A percentile compares a stretch with the other conserved stretches of the same genome.
phyloP scores from a whole-genome alignment of 139 green algal species.

The Volvox africanus region DNA sequence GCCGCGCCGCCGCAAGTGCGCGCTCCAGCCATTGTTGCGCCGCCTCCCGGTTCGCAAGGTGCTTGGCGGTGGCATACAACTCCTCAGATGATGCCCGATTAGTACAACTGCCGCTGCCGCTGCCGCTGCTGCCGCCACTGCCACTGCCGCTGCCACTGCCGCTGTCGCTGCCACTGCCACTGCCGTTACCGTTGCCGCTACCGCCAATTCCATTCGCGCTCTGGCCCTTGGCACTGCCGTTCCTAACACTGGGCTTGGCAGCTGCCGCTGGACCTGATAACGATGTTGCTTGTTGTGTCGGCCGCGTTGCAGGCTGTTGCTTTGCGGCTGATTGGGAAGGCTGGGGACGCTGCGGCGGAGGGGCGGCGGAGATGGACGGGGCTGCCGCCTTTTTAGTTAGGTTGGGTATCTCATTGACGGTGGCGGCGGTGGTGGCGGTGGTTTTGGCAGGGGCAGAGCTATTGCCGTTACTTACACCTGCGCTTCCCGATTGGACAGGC shows the following conservation, averaged over 20 bases:
- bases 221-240: neutral
- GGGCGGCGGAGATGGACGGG: neutral
- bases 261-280: neutral
- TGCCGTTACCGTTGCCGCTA: neutral
- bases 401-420: neutral
- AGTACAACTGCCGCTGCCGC: no score
- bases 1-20: constrained; percentile 3
- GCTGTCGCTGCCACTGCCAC: neutral
- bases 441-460: neutral
- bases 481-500: neutral
- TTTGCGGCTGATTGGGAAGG: neutral
- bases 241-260: neutral
- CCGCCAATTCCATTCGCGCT: neutral
- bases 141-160: neutral
- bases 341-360: neutral
- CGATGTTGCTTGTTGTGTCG: neutral
- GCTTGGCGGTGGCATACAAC: constrained; percentile 18
- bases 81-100: neutral
- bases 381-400: neutral
- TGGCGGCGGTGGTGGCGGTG: neutral
- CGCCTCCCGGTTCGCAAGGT: constrained; percentile 31
- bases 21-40: constrained; percentile 37
- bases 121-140: neutral
- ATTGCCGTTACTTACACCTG: neutral
- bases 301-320: neutral